phyloP scores from a whole-genome alignment of 148 eudicot genomes.

The Rhododendron vialii region DNA sequence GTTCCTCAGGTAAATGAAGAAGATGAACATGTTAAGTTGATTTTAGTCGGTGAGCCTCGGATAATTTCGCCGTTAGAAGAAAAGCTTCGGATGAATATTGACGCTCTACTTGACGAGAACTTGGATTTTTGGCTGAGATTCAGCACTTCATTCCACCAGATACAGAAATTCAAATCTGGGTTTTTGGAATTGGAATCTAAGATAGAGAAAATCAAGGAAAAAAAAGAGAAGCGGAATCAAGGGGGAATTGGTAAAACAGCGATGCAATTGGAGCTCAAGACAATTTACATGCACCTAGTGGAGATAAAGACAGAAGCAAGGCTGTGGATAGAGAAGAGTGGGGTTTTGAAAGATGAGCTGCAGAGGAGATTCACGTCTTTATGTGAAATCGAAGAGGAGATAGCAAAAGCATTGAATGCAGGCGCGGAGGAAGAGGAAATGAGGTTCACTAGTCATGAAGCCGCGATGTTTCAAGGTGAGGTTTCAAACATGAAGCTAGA shows the following conservation, averaged over 20 bases:
- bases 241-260: slow-evolving; percentile 23
- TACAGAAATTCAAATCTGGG: slow-evolving; percentile 64
- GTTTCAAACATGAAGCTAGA: slow-evolving; percentile 91
- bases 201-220: slow-evolving; percentile 42
- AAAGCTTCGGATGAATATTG: slow-evolving; percentile 61
- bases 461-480: slow-evolving; percentile 92
- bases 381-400: slow-evolving; percentile 62
- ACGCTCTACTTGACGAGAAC: slow-evolving; percentile 72
- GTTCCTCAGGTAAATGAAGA: slow-evolving; percentile 23
- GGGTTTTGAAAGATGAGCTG: slow-evolving; percentile 56
- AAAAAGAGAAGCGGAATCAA: slow-evolving; percentile 28
- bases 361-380: slow-evolving; percentile 51
- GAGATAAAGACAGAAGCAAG: slow-evolving; percentile 68
- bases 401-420: slow-evolving; percentile 49
- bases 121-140: slow-evolving; percentile 87
- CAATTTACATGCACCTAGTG: slow-evolving; percentile 67
- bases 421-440: slow-evolving; percentile 67
- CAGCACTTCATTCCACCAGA: slow-evolving; percentile 65
- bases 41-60: slow-evolving; percentile 19
- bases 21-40: slow-evolving; percentile 28
- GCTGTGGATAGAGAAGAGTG: slow-evolving; percentile 73
- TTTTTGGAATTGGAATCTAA: slow-evolving; percentile 59
- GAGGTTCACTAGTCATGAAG: slow-evolving; percentile 74
- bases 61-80: slow-evolving; percentile 56
- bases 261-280: slow-evolving; percentile 48